Evolutionary conservation across 805 yeast species (phyloP), one percentile per base, ranked within the genome.

Genomic region (Lachancea dasiensis): DNA sequence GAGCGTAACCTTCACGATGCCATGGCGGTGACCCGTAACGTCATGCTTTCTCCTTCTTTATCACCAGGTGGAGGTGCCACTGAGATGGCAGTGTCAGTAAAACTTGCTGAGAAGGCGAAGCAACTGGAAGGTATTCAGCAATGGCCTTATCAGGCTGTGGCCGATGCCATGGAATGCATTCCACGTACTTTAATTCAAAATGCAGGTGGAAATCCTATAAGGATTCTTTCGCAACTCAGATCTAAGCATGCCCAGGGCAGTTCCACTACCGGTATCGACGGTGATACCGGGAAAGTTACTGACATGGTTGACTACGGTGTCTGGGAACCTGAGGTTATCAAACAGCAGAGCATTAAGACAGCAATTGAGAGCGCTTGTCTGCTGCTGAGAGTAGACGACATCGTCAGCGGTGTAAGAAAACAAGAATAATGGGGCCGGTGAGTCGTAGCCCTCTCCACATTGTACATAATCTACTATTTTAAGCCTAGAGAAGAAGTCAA

Each of bases 51-150:
- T 61, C 98, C 99, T 36, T 77, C 89, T 28, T 73, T 92, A 57
- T 75, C 95, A 2, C 99, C 99, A 34, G 99, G 99, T 54, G 99
- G 98, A 44, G 98, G 99, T 53, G 98, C 99, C 37, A 90, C 97
- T 20, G 98, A 92, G 68, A 92, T 92, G 97, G 97, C 97, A 3
- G 87, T 92, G 27, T 73, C 90, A 43, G 97, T 92, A 21, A 77
- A 72, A 48, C 72, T 92, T 43, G 75, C 95, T 13, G 96, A 89
- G 60, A 81, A 77, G 66, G 96, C 97, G 34, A 90, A 87, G 68
- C 72, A 79, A 35, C 76, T 92, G 49, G 96, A 87, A 61, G 98
- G 97, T 45, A 82, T 90, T 41, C 89, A 84, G 42, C 98, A 92
- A 67, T 90, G 95, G 95, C 99, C 99, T 34, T 92, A 92, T 65